Evolutionary conservation across 495 filamentous ascomycete genomes (phyloP), one percentile per base, ranked within the genome.

Genomic region (Penicillium waksmanii): DNA sequence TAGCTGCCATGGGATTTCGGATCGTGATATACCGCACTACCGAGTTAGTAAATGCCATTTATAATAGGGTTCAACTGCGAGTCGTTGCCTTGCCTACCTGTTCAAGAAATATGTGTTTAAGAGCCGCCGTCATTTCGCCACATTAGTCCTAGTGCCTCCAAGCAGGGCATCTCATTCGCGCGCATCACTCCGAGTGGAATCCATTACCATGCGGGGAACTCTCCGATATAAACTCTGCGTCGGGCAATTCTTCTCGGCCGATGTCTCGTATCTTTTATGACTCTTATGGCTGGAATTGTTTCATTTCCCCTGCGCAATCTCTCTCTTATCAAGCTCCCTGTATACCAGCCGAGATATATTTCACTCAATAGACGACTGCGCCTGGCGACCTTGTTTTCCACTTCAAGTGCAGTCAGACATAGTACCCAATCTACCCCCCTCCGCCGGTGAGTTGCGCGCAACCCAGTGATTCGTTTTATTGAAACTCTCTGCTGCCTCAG

Each of bases 171-270:
- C 23, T 34, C 17, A 55, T 57, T 62, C 47, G 61, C 36, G 51
- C 55, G 34, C 18, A 38, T 38, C 25, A 25, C 52, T 17, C 47
- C 46, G 27, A 38, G 58, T 21, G 48, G 25, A 51, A 61, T 53
- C 23, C 27, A 15, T 12, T 23, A 36, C 17, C 53, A 60, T 47
- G 56, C 66, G 66, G 66, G 51, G 66, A 61, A 59, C 25, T 56
- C 40, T 49, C 59, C 62, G 53, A 57, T 53, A 67, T 62, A 67
- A 62, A 44, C 25, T n/a, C 33, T 17, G 51, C 60, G 59, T 61
- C 59, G 62, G 51, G 60, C 47, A 42, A 33, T 38, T 56, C 19
- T 57, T 61, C 51, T 68, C 51, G 53, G 63, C 53, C 56, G 56
- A 66, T 61, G 51, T 38, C 31, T 48, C 52, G 9, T 62, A 40